Conservation (phyloP, 331 rosid genomes). For the Phaseolus coccineus region DNA sequence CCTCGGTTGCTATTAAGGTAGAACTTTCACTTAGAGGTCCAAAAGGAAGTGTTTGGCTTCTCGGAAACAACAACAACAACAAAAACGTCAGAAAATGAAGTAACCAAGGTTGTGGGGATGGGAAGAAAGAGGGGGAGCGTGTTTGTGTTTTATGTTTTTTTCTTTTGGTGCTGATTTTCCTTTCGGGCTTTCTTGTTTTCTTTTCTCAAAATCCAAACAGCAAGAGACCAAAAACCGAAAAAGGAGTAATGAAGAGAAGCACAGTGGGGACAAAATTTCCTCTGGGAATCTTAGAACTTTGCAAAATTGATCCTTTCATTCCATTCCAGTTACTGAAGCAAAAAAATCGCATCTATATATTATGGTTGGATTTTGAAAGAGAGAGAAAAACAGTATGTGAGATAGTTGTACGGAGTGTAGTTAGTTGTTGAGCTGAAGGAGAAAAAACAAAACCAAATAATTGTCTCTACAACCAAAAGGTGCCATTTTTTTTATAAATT, state of each 20-base stretch:
- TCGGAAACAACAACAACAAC: conserved; percentile 42
- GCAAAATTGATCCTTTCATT: conserved; percentile 41
- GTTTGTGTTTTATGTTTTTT: conserved; percentile 17
- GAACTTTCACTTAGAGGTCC: conserved; percentile 28
- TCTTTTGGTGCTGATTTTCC: conserved; percentile 24
- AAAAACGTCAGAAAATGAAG: conserved; percentile 40
- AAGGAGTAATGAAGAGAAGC: conserved; percentile 4
- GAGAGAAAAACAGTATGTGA: background rate
- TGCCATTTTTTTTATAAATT: no score
- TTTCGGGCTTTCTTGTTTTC: conserved; percentile 7
- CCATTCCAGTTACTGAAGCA: conserved; percentile 39
- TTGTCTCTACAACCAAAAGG: conserved; percentile 1
- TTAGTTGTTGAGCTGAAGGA: background rate
- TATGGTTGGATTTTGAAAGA: conserved; percentile 3
- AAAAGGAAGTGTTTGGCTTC: conserved; percentile 44
- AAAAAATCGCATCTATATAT: conserved; percentile 44
- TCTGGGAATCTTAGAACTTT: conserved; percentile 44
- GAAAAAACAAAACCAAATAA: conserved; percentile 14
- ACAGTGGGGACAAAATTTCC: conserved; percentile 50
- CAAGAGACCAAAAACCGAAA: conserved; percentile 22
- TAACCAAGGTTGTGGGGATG: conserved; percentile 22
- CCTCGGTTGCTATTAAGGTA: conserved; percentile 8
- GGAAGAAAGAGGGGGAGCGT: background rate
- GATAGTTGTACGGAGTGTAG: conserved; percentile 36
- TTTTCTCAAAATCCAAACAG: conserved; percentile 56